Percentiles rank a stretch among this genome's conserved stretches.
These are phyloP conservation scores for Apiospora saccharicola DNA, from an alignment of 2,329 filamentous ascomycete genomes.

Conservation along the genomic window DNA sequence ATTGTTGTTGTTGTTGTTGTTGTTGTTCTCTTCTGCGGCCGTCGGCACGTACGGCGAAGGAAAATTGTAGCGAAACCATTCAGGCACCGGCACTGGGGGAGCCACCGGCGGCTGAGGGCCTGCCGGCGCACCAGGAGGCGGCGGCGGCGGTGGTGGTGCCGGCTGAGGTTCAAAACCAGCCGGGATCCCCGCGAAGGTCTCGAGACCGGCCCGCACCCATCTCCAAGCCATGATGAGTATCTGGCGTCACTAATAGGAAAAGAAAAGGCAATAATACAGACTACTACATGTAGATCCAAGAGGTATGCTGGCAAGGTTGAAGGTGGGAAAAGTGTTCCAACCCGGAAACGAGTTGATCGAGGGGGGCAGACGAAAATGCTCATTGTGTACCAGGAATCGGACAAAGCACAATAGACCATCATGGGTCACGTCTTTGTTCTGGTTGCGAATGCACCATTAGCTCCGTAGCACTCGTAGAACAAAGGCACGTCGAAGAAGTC, in stretches of 20 bases:
- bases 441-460: not conserved
- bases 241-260: not conserved
- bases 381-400: not conserved
- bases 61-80: no score
- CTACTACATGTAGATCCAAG: not conserved
- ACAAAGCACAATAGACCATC: not conserved
- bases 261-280: not conserved
- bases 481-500: not conserved
- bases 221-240: not conserved
- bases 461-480: no score
- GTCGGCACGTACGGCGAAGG: no score
- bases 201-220: not conserved
- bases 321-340: not conserved
- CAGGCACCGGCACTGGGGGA: no score
- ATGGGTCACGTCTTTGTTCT: not conserved
- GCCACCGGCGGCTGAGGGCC: no score
- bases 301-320: not conserved
- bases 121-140: not conserved
- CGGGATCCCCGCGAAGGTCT: not conserved
- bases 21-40: no score
- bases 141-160: not conserved
- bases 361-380: not conserved
- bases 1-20: no score
- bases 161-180: not conserved
- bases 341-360: not conserved